Evolutionary conservation across 2,329 filamentous ascomycete genomes (phyloP).

Genomic region (Sporothrix curviconia): DNA sequence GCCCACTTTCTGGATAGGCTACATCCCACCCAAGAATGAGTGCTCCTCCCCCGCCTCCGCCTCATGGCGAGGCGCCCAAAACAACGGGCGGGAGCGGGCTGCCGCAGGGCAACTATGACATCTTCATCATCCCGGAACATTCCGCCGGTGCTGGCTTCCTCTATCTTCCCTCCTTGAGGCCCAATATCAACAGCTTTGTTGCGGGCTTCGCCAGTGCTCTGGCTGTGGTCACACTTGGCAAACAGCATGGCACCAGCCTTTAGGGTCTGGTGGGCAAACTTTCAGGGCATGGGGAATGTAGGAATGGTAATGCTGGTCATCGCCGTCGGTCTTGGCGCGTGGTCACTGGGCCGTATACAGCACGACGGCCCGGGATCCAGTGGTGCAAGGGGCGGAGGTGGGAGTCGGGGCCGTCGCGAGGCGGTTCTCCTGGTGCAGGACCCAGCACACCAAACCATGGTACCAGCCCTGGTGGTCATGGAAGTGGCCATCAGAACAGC

Average conservation of each 20-base stretch:
- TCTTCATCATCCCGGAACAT: constrained; percentile 92
- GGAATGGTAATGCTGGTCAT: constrained; percentile 67
- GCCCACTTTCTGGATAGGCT: constrained; percentile 15
- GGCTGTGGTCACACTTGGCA: constrained; percentile 64
- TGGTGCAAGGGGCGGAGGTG: not conserved
- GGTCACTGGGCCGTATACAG: constrained; percentile 65
- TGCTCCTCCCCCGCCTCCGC: constrained; percentile 73
- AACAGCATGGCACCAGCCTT: constrained; percentile 67
- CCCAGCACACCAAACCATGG: constrained; percentile 16
- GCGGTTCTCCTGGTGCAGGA: constrained; percentile 18
- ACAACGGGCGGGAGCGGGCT: constrained; percentile 50
- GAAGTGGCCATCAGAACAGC: constrained; percentile 2
- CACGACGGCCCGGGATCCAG: constrained; percentile 32
- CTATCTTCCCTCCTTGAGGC: constrained; percentile 83
- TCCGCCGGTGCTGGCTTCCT: constrained; percentile 84
- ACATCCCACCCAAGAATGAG: constrained; percentile 33
- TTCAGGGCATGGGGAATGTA: constrained; percentile 64
- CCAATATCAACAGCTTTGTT: constrained; percentile 83
- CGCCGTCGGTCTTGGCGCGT: constrained; percentile 68
- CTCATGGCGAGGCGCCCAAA: constrained; percentile 74
- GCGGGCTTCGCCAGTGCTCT: constrained; percentile 77
- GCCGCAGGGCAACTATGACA: constrained; percentile 88
- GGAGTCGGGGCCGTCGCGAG: constrained; percentile 10
- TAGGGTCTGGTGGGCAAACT: constrained; percentile 63
- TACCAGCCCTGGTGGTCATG: constrained; percentile 22